A percentile compares a stretch with the other conserved stretches of the same genome.
Evolutionary conservation across 2,329 filamentous ascomycete species (phyloP).

Genomic region (Aspergillus puulaauensis): DNA sequence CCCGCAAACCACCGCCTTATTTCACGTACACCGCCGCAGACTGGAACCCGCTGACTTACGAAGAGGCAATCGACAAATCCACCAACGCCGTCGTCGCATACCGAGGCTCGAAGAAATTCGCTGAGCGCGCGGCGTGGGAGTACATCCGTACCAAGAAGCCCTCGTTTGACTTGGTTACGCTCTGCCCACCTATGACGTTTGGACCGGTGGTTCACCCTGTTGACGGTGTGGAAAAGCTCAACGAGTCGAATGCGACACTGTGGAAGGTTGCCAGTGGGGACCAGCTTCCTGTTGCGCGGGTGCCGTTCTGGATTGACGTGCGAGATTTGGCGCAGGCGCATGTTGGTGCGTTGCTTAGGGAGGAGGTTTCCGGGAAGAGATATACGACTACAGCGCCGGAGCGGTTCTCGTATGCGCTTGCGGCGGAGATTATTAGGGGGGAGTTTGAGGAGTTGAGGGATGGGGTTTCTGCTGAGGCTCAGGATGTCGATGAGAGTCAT

Average conservation of each 20-base stretch:
- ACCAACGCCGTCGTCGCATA: constrained; percentile 29
- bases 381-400: constrained; percentile 43
- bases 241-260: constrained; percentile 45
- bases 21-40: constrained; percentile 28
- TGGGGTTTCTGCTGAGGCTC: constrained; percentile 33
- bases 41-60: constrained; percentile 35
- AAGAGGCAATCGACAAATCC: constrained; percentile 20
- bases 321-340: constrained; percentile 48
- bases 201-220: constrained; percentile 46
- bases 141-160: constrained; percentile 36
- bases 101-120: constrained; percentile 34
- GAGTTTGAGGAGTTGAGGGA: constrained; percentile 3
- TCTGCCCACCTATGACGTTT: constrained; percentile 49
- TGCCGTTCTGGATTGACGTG: constrained; percentile 45
- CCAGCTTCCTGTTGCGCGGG: constrained; percentile 33
- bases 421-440: constrained; percentile 17
- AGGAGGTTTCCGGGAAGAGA: constrained; percentile 31
- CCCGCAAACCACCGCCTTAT: constrained; percentile 11
- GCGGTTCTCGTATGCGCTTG: constrained; percentile 47
- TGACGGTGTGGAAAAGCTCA: constrained; percentile 33
- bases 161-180: constrained; percentile 43
- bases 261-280: constrained; percentile 41
- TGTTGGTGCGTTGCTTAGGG: constrained; percentile 40
- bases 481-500: constrained; percentile 31
- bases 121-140: constrained; percentile 29